These are phyloP conservation scores for Neurospora sp. DNA, from an alignment of 495 filamentous ascomycete genomes.

Conservation along the genomic window DNA sequence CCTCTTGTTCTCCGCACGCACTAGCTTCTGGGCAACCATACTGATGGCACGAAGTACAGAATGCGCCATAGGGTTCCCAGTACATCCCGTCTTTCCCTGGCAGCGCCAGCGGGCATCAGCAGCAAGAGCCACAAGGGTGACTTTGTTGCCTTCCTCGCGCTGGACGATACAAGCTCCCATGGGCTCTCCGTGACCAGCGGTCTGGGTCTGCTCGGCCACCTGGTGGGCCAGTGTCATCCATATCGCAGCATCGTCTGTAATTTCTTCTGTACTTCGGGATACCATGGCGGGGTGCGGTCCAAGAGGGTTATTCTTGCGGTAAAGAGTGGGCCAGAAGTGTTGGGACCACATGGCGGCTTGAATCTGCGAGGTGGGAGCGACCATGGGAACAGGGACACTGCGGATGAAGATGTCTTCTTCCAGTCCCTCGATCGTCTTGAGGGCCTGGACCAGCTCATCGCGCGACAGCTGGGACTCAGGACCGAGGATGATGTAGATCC, in stretches of 20 bases:
- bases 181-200: slow-evolving; percentile 50
- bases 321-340: slow-evolving; percentile 79
- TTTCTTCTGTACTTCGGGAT: slow-evolving; percentile 44
- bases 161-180: slow-evolving; percentile 82
- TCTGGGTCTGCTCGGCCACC: slow-evolving; percentile 48
- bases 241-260: slow-evolving; percentile 42
- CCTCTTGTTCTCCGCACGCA: slow-evolving; percentile 29
- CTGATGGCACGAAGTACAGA: slow-evolving; percentile 78
- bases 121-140: slow-evolving; percentile 56
- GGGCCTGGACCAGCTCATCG: slow-evolving; percentile 25
- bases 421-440: slow-evolving; percentile 27
- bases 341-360: slow-evolving; percentile 71
- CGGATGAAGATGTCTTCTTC: slow-evolving; percentile 38
- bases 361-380: slow-evolving; percentile 60
- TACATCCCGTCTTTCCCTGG: slow-evolving; percentile 29
- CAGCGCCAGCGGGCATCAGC: slow-evolving; percentile 66
- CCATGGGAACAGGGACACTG: slow-evolving; percentile 56
- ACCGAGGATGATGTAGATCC: slow-evolving; percentile 40
- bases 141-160: slow-evolving; percentile 25
- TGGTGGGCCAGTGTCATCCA: slow-evolving; percentile 62
- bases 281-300: slow-evolving; percentile 59
- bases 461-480: slow-evolving; percentile 29
- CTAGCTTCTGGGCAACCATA: slow-evolving; percentile 68
- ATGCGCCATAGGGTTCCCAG: slow-evolving; percentile 71
- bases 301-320: slow-evolving; percentile 72